Evolutionary conservation across 177 flowering plant genomes (phyloP), one percentile per base, ranked within the genome.

Genomic region (Tripterygium wilfordii): DNA sequence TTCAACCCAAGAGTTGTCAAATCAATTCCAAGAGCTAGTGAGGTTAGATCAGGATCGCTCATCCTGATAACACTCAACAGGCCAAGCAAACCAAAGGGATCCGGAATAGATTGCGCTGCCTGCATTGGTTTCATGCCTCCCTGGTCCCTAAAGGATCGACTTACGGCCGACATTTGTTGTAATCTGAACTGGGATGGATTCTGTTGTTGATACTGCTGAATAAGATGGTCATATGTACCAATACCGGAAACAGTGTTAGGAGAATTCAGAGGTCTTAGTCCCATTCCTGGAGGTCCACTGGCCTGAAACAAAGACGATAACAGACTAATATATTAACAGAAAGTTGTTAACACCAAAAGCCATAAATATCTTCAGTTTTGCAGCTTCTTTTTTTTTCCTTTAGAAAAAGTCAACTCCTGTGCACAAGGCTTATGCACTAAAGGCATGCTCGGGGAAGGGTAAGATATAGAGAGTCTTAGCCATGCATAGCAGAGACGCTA

Each of bases 1-100:
- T 86, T 89, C 46, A 92, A 59, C 19, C 98, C 98, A 27, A 89
- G 79, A 3, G 94, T 88, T 10, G 97, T 89, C 43, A 89, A 62
- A 69, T 92, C 98, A 37, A 84, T 84, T 44, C 98, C 98, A 57
- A 86, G 88, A 5, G 96, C 87, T 50, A 90, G 81, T 16, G 92
- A 85, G 10, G 91, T 61, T 38, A 83, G 63, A 65, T 76, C 96
- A 51, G 92, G 90, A 60, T 94, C 92, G 45, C 76, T 80, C 83
- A 79, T 80, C 64, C 71, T 74, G 51, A 89, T 80, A 23, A 92
- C 90, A 50, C 79, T 75, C 53, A 89, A 60, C 63, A 89, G 72
- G n/a, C 96, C 98, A 45, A 80, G 87, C 73, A 92, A 61, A 32
- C 94, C 91, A 72, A 66, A 92, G 37, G 77, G 79, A 49, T 92